These are phyloP conservation scores for Erodium maritimum DNA, from an alignment of 345 rosid species.

Conservation along the genomic window DNA sequence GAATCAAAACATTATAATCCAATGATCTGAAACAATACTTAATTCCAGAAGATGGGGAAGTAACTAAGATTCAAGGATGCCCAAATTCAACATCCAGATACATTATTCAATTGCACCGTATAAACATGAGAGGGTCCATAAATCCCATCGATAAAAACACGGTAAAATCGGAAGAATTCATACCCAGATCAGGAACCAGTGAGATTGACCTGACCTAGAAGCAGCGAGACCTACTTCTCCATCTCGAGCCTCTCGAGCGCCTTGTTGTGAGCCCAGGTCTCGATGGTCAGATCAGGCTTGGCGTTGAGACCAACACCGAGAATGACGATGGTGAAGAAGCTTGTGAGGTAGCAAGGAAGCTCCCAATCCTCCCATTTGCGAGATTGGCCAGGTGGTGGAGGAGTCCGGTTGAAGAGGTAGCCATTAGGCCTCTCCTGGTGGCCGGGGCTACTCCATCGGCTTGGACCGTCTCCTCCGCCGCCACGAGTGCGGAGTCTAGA, in stretches of 20 bases:
- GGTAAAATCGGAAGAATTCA: too few species aligned
- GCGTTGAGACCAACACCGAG: conserved; percentile 97
- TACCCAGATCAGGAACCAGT: too few species aligned
- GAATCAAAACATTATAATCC: too few species aligned
- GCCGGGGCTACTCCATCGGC: conserved; percentile 75
- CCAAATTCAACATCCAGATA: too few species aligned
- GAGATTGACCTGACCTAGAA: too few species aligned
- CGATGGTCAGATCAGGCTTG: conserved; percentile 96
- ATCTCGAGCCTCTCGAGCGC: conserved; percentile 72
- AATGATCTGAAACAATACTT: too few species aligned
- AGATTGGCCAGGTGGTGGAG: conserved; percentile 65
- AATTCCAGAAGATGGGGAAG: too few species aligned
- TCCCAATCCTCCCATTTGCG: conserved; percentile 99
- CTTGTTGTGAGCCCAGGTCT: conserved; percentile 98
- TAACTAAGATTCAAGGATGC: too few species aligned
- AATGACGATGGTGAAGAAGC: conserved; percentile 89
- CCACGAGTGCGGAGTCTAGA: conserved; percentile 18
- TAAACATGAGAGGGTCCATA: too few species aligned
- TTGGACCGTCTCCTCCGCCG: conserved; percentile 34
- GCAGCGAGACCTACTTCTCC: conserved; percentile 27
- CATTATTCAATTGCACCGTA: too few species aligned
- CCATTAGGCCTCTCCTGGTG: conserved; percentile 94
- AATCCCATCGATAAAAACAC: too few species aligned
- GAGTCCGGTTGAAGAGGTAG: conserved; percentile 67
- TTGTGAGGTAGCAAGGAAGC: conserved; percentile 94